Conservation (phyloP, 805 yeast species). For the Cyberlindnera veronae region DNA sequence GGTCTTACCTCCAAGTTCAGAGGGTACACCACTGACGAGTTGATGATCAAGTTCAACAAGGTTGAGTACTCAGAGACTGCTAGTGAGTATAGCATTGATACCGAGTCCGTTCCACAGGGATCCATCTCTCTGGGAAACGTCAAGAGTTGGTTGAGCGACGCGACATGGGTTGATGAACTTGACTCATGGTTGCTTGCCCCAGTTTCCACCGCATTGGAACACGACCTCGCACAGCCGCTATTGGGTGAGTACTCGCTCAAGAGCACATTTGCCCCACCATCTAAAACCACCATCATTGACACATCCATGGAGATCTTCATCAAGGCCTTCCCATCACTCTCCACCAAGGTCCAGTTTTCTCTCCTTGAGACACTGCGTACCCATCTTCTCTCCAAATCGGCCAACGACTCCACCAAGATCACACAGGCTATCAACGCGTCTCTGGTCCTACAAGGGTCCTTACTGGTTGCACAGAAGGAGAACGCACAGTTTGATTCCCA, state of each 20-base stretch:
- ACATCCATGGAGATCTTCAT: conserved; percentile 74
- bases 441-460: conserved; percentile 56
- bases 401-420: conserved; percentile 31
- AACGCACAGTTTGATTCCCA: conserved; percentile 29
- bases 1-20: conserved; percentile 52
- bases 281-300: conserved; percentile 61
- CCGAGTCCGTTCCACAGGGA: conserved; percentile 16
- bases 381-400: conserved; percentile 41
- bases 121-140: conserved; percentile 31
- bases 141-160: conserved; percentile 30
- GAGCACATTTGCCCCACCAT: conserved; percentile 37
- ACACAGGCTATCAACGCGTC: conserved; percentile 62
- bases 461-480: conserved; percentile 27
- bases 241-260: conserved; percentile 33
- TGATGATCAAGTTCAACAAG: conserved; percentile 29
- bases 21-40: conserved; percentile 34
- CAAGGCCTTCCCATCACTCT: conserved; percentile 62
- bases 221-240: conserved; percentile 36
- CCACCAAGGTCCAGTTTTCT: conserved; percentile 80
- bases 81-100: conserved; percentile 22
- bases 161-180: conserved; percentile 34
- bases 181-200: conserved; percentile 35
- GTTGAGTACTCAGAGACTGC: conserved; percentile 1
- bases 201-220: conserved; percentile 36
- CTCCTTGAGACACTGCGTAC: conserved; percentile 76